phyloP scores from a whole-genome alignment of 768 basidiomycete species.

The Pleurotus eryngii region DNA sequence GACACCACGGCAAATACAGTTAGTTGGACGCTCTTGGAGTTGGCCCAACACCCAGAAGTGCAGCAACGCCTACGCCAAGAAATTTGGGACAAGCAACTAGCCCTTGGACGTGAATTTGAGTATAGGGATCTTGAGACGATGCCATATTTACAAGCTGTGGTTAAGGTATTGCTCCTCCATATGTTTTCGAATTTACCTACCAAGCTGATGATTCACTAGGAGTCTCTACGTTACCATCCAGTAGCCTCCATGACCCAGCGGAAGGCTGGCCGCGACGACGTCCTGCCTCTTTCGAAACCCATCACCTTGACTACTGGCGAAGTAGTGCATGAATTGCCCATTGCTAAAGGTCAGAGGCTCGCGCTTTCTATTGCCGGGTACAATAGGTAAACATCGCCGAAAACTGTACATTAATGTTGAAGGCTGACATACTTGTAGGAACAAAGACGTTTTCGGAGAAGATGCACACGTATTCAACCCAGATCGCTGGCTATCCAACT shows the following conservation, averaged over 20 bases:
- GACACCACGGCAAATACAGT: conserved; percentile 14
- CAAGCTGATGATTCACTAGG: conserved; percentile 13
- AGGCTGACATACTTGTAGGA: conserved; percentile 21
- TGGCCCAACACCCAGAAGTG: conserved; percentile 14
- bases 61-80: conserved; percentile 15
- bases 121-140: conserved; percentile 29
- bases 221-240: conserved; percentile 29
- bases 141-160: conserved; percentile 24
- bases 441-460: conserved; percentile 53
- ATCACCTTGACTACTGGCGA: conserved; percentile 21
- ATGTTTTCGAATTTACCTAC: too few species aligned
- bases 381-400: conserved; percentile 20
- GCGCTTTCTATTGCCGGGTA: conserved; percentile 19
- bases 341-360: conserved; percentile 17
- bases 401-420: too few species aligned
- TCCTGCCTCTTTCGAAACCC: conserved; percentile 28
- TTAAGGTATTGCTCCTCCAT: conserved; percentile 22
- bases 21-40: conserved; percentile 12
- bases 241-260: conserved; percentile 25
- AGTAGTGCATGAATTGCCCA: conserved; percentile 14
- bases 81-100: background rate
- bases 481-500: conserved; percentile 46
- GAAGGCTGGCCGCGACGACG: conserved; percentile 23
- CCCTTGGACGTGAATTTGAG: conserved; percentile 16
- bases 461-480: conserved; percentile 56